Percentiles rank a stretch among this genome's conserved stretches.
phyloP scores from a whole-genome alignment of 2,329 filamentous ascomycete species.

The Neofusicoccum cordaticola region DNA sequence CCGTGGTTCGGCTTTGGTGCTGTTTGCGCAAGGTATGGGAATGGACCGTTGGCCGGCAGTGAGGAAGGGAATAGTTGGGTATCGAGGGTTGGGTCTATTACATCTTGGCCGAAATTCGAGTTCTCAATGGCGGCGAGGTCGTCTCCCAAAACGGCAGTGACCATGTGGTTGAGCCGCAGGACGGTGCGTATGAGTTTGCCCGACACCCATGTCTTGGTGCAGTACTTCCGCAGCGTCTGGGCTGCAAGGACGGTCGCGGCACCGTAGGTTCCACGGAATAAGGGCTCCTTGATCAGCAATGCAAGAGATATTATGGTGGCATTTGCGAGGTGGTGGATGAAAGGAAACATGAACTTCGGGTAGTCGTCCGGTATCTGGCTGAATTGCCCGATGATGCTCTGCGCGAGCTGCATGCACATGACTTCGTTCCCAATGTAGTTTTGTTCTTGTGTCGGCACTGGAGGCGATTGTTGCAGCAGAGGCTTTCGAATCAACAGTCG shows the following conservation, averaged over 20 bases:
- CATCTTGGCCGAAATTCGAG: not conserved
- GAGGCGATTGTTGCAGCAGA: not conserved
- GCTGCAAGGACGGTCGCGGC: not conserved
- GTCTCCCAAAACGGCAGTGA: not conserved
- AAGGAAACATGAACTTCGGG: not conserved
- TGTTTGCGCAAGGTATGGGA: not conserved
- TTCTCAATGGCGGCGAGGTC: not conserved
- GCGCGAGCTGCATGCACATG: not conserved
- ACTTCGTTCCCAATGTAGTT: not conserved
- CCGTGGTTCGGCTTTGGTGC: not conserved
- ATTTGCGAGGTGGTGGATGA: not conserved
- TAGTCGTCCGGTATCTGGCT: not conserved
- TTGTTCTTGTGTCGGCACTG: not conserved
- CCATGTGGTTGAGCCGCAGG: not conserved
- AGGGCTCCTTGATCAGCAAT: not conserved
- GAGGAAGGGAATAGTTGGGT: no score
- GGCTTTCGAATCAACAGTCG: not conserved
- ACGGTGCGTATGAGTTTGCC: not conserved
- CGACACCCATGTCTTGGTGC: not conserved
- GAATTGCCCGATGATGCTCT: not conserved
- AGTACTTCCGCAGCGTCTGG: not conserved
- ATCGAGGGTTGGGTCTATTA: not conserved
- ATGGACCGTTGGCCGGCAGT: not conserved
- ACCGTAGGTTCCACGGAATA: not conserved
- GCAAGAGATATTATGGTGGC: not conserved